Evolutionary conservation across 441 rosid species (phyloP).

Genomic region (Jatropha multifida): DNA sequence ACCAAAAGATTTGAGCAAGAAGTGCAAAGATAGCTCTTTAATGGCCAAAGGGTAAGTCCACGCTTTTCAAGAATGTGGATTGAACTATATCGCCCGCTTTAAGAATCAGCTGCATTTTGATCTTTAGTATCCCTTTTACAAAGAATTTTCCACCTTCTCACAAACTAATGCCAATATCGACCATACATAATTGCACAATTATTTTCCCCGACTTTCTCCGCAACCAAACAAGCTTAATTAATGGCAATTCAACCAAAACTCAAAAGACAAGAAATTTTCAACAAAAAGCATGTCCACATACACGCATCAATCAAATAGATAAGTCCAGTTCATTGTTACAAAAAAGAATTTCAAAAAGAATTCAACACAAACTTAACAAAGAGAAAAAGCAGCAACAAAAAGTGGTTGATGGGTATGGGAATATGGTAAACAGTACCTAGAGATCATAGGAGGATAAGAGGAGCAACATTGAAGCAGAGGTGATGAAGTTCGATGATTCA

Average conservation of each 20-base stretch:
- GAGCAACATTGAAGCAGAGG: constrained; percentile 8
- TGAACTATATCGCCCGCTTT: neutral
- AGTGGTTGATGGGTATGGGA: neutral
- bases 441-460: neutral
- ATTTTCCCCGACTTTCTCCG: neutral
- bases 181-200: neutral
- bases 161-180: neutral
- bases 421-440: neutral
- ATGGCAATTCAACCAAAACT: neutral
- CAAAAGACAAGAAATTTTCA: neutral
- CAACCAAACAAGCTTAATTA: neutral
- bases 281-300: neutral
- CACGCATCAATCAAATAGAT: neutral
- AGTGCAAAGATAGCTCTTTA: neutral
- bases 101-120: neutral
- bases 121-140: neutral
- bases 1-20: neutral
- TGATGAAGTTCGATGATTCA: neutral
- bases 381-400: neutral
- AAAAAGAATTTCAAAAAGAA: neutral
- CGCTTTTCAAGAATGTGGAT: neutral
- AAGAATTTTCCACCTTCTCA: neutral
- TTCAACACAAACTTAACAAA: neutral
- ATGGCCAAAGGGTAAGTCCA: neutral
- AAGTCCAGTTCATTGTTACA: neutral